Conservation (phyloP, 306 rosid species). For the Macrotyloma uniflorum region DNA sequence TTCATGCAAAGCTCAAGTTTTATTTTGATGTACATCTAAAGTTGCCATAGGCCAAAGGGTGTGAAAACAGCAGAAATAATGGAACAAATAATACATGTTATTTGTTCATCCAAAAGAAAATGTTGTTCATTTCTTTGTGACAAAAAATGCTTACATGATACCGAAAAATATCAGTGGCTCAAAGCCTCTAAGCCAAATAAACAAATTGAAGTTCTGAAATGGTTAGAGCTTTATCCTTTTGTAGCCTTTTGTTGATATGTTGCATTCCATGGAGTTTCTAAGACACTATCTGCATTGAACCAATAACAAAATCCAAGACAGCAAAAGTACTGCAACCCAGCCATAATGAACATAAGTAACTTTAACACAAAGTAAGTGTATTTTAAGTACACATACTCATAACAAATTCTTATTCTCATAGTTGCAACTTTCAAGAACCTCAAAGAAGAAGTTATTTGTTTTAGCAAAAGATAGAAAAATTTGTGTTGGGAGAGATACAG, state of each 20-base stretch:
- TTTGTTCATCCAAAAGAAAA: background rate
- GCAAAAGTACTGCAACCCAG: constrained; percentile 11
- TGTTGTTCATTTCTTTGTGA: background rate
- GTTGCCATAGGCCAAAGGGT: background rate
- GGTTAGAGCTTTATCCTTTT: background rate
- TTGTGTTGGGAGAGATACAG: background rate
- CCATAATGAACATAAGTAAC: background rate
- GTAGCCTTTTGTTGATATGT: constrained; percentile 8
- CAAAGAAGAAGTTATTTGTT: background rate
- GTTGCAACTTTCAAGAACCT: background rate
- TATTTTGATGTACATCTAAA: background rate
- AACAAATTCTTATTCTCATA: background rate
- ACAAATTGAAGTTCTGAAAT: background rate
- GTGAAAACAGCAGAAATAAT: background rate
- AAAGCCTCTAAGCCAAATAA: background rate
- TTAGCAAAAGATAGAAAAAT: background rate
- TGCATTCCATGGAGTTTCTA: constrained; percentile 5
- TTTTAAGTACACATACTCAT: background rate
- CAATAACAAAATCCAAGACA: constrained; percentile 11
- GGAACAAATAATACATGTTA: background rate
- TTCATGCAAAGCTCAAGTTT: background rate
- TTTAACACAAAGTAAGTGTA: background rate
- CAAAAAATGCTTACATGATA: background rate
- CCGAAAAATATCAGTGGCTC: background rate
- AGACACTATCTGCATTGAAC: constrained; percentile 1